Base-by-base conservation (phyloP, 371 early-diverging fungal genomes). In the Actinomucor elegans region DNA sequence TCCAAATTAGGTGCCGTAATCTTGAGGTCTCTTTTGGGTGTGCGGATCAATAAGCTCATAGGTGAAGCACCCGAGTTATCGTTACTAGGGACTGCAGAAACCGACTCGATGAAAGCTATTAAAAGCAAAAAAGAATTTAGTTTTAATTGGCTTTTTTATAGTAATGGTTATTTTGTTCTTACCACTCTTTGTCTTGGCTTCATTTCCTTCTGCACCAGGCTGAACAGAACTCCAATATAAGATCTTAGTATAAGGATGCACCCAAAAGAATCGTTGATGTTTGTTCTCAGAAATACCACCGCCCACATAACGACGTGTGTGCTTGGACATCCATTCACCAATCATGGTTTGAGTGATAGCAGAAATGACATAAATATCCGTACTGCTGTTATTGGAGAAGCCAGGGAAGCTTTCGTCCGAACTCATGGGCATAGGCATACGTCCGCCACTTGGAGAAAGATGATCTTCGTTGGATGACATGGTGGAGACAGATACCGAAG, bases 161-260 rank as follows among this genome's bases (percentile, higher is more conserved):
- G 7, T n/a, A n/a, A n/a, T n/a, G n/a, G n/a, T n/a, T n/a, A 7
- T 9, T 23, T 14, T 23, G 15, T 8, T n/a, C 59, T 60, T 74
- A 76, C 82, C 78, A 66, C 78, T 74, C 67, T 83, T 84, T 36
- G 78, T 73, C 27, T 68, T 70, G 26, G 77, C 61, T 49, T 79
- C 77, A 43, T 67, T 65, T 35, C 78, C 76, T 61, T 79, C 77
- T 4, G 70, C 67, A 24, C 83, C 86, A 20, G 91, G 91, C 26
- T 84, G 81, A 46, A 76, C 76, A 41, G 74, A 66, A 60, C 88
- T 86, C 93, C 93, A 92, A 60, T 89, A 86, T 21, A 92, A 57
- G 12, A 86, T 87, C 51, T 83, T 79, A 10, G 90, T 86, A 35
- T 91, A 91, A n/a, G 93, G 93, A 55, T 91, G 90, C 6, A 92